A percentile compares a stretch with the other conserved stretches of the same genome.
These are phyloP conservation scores for Cercospora sesami DNA, from an alignment of 2,329 filamentous ascomycete genomes.

Conservation along the genomic window DNA sequence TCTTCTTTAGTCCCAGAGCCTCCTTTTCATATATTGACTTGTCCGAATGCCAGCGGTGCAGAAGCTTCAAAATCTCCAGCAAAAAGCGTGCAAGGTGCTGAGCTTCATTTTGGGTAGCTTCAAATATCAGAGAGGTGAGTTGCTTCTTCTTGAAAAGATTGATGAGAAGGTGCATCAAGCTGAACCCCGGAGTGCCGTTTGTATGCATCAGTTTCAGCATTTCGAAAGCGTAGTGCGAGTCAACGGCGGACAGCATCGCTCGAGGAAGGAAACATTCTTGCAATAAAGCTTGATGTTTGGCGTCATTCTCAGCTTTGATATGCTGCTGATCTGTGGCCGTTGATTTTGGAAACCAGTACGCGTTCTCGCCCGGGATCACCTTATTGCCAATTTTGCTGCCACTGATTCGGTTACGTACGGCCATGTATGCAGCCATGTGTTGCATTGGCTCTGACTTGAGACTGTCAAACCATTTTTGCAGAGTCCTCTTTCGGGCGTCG, in stretches of 20 bases:
- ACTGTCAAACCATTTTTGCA: slow-evolving; percentile 67
- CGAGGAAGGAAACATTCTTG: slow-evolving; percentile 93
- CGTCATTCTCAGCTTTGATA: slow-evolving; percentile 49
- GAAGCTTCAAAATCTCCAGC: slow-evolving; percentile 74
- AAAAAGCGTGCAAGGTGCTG: slow-evolving; percentile 92
- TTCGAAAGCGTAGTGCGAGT: slow-evolving; percentile 84
- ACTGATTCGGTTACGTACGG: slow-evolving; percentile 67
- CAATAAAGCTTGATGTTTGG: slow-evolving; percentile 72
- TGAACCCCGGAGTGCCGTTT: slow-evolving; percentile 80
- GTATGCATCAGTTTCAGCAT: slow-evolving; percentile 87
- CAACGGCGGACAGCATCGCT: slow-evolving; percentile 76
- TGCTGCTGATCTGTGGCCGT: slow-evolving; percentile 16
- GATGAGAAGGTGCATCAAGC: slow-evolving; percentile 78
- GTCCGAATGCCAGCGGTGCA: slow-evolving; percentile 81
- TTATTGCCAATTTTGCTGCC: slow-evolving; percentile 66
- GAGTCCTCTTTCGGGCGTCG: slow-evolving; percentile 67
- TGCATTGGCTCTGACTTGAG: slow-evolving; percentile 72
- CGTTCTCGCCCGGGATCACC: slow-evolving; percentile 21
- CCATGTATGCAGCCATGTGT: slow-evolving; percentile 66
- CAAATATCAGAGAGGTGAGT: slow-evolving; percentile 79
- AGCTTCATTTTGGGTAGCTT: slow-evolving; percentile 84
- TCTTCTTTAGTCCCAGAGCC: slow-evolving; percentile 65
- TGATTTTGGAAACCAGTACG: slow-evolving; percentile 65
- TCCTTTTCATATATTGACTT: slow-evolving; percentile 77
- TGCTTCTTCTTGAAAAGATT: slow-evolving; percentile 81